Percentiles rank a stretch among this genome's conserved stretches.
Conservation (phyloP, 1,139 yeast species). For the Kurtzmaniella quercitrusa region DNA sequence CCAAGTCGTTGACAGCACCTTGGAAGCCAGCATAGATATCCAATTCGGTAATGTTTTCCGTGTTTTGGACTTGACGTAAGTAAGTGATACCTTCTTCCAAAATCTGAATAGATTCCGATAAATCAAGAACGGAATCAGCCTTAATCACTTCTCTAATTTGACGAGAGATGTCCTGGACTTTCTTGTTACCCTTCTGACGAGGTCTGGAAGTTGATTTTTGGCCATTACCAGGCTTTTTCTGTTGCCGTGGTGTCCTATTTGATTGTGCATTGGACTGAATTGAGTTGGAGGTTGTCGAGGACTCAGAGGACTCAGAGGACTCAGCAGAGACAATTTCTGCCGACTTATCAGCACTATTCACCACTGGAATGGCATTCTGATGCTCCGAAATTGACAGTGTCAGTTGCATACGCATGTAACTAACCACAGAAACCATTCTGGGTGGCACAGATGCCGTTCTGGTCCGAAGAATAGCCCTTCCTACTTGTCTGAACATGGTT, state of each 20-base stretch:
- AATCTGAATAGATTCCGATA: constrained; percentile 32
- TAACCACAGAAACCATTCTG: not conserved
- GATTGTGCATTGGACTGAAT: too few species aligned
- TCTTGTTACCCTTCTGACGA: constrained; percentile 12
- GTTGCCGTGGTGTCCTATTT: not conserved
- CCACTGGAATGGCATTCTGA: not conserved
- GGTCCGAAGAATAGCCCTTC: not conserved
- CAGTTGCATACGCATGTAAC: not conserved
- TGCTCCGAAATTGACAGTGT: constrained; percentile 1
- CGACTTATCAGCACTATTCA: not conserved
- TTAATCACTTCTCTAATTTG: constrained; percentile 27
- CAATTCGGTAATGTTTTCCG: constrained; percentile 26
- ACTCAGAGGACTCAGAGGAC: too few species aligned
- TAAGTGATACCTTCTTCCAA: constrained; percentile 42
- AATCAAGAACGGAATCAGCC: constrained; percentile 14
- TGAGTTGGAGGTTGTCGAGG: too few species aligned
- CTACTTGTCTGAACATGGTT: constrained; percentile 6
- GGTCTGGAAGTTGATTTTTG: not conserved
- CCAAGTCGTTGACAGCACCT: constrained; percentile 20
- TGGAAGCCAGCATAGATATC: constrained; percentile 24
- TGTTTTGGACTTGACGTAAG: constrained; percentile 33
- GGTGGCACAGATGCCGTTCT: constrained; percentile 1
- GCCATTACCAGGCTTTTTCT: not conserved
- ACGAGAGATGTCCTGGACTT: constrained; percentile 31
- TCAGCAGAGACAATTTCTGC: not conserved